phyloP scores from a whole-genome alignment of 495 filamentous ascomycete genomes.

The Sphaerosporella brunnea region DNA sequence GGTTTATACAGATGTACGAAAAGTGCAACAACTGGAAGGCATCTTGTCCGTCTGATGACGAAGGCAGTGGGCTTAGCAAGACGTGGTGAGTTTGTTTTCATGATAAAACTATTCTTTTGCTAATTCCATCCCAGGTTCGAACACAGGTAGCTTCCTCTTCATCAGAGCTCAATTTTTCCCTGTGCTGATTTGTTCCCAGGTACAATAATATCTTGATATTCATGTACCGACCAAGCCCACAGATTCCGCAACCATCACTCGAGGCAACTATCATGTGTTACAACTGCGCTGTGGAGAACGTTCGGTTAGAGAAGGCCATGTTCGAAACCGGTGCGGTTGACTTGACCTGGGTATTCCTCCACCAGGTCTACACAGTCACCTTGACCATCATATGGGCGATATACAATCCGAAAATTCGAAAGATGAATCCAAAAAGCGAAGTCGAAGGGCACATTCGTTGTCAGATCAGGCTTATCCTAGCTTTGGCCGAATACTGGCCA shows the following conservation, averaged over 20 bases:
- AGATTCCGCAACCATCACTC: slow-evolving; percentile 65
- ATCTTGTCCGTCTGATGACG: slow-evolving; percentile 41
- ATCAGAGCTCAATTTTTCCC: too few relatives aligned
- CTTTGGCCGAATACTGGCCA: slow-evolving; percentile 70
- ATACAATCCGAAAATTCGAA: slow-evolving; percentile 66
- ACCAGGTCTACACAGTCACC: slow-evolving; percentile 68
- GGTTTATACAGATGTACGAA: slow-evolving; percentile 62
- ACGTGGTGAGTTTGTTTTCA: slow-evolving; percentile 37
- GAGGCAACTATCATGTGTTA: slow-evolving; percentile 60
- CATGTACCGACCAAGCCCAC: slow-evolving; percentile 71
- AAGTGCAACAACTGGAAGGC: slow-evolving; percentile 60
- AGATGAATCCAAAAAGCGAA: slow-evolving; percentile 46
- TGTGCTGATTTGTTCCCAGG: too few relatives aligned
- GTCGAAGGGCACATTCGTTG: slow-evolving; percentile 51
- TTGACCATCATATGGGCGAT: slow-evolving; percentile 79
- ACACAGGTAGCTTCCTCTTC: slow-evolving; percentile 22
- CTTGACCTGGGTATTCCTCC: slow-evolving; percentile 78
- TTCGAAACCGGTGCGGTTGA: slow-evolving; percentile 57
- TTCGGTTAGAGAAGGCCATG: slow-evolving; percentile 58
- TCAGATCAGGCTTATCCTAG: slow-evolving; percentile 54
- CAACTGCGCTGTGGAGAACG: slow-evolving; percentile 61
- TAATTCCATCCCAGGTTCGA: slow-evolving; percentile 39
- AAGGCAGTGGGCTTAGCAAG: slow-evolving; percentile 46
- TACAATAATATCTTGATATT: slow-evolving; percentile 73
- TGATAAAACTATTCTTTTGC: slow-evolving; percentile 14